A percentile compares a stretch with the other conserved stretches of the same genome.
These are phyloP conservation scores for Pseudogymnoascus sp. DNA, from an alignment of 2,329 filamentous ascomycete species.

Conservation along the genomic window DNA sequence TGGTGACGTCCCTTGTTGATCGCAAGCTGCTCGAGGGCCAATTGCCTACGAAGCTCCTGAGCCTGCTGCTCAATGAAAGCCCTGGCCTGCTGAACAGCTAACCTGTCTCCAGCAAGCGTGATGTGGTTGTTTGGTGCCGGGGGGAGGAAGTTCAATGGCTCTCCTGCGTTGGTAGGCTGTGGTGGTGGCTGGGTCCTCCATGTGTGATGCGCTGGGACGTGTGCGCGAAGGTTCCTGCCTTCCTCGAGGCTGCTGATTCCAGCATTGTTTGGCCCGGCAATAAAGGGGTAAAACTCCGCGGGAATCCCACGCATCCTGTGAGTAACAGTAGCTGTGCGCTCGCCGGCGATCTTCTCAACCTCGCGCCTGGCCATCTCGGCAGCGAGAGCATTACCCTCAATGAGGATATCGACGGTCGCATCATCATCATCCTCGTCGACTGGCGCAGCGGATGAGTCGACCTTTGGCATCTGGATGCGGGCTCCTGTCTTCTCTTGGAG, in stretches of 20 bases:
- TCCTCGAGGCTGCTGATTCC: slow-evolving; percentile 61
- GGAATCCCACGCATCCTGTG: slow-evolving; percentile 77
- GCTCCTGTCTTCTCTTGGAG: slow-evolving; percentile 87
- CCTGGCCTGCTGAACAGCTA: slow-evolving; percentile 70
- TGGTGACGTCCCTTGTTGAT: slow-evolving; percentile 86
- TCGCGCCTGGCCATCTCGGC: slow-evolving; percentile 75
- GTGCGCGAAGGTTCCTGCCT: slow-evolving; percentile 67
- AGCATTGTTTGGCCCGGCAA: slow-evolving; percentile 70
- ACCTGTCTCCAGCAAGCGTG: slow-evolving; percentile 75
- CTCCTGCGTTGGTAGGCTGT: slow-evolving; percentile 50
- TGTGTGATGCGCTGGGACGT: slow-evolving; percentile 73
- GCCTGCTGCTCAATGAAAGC: slow-evolving; percentile 74
- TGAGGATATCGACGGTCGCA: slow-evolving; percentile 70
- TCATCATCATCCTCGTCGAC: slow-evolving; percentile 68
- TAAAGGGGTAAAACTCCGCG: slow-evolving; percentile 90
- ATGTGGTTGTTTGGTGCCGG: slow-evolving; percentile 70
- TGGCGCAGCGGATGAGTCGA: slow-evolving; percentile 50
- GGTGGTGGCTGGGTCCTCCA: slow-evolving; percentile 63
- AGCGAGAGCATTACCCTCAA: slow-evolving; percentile 87
- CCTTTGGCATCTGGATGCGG: slow-evolving; percentile 79
- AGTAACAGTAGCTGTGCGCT: slow-evolving; percentile 74
- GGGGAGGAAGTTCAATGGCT: slow-evolving; percentile 62
- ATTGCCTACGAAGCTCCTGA: slow-evolving; percentile 64
- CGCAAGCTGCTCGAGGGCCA: slow-evolving; percentile 69
- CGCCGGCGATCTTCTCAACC: slow-evolving; percentile 80